Percentiles rank a stretch among this genome's conserved stretches.
Evolutionary conservation across 768 basidiomycete species (phyloP).

Genomic region (Russula sp.): DNA sequence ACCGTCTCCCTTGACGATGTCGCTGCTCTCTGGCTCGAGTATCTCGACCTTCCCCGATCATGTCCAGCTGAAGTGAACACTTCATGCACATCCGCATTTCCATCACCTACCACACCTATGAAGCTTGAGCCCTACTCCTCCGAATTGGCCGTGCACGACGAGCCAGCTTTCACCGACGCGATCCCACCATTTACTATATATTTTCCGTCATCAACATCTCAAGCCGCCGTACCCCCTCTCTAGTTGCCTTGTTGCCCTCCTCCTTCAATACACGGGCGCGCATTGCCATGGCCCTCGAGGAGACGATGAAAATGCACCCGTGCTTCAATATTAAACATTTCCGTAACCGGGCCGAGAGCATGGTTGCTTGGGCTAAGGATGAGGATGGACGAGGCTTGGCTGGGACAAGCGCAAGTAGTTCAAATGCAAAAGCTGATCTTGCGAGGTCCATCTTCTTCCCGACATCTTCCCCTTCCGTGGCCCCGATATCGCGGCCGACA

Average conservation of each 20-base stretch:
- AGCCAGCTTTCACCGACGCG: slow-evolving; percentile 31
- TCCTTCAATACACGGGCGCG: slow-evolving; percentile 40
- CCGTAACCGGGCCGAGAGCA: slow-evolving; percentile 43
- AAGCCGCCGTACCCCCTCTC: slow-evolving; percentile 40
- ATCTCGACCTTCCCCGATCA: slow-evolving; percentile 40
- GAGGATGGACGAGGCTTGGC: slow-evolving; percentile 30
- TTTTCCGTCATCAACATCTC: slow-evolving; percentile 29
- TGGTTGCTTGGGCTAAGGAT: slow-evolving; percentile 45
- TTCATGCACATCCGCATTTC: slow-evolving; percentile 15
- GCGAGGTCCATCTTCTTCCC: slow-evolving; percentile 29
- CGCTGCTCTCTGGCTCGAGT: slow-evolving; percentile 58
- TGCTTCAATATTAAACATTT: slow-evolving; percentile 51
- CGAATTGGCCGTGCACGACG: slow-evolving; percentile 24
- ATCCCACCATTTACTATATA: slow-evolving; percentile 21
- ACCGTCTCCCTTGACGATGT: slow-evolving; percentile 57
- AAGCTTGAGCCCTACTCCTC: slow-evolving; percentile 26
- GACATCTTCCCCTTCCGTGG: slow-evolving; percentile 1
- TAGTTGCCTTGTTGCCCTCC: slow-evolving; percentile 44
- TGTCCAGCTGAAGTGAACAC: slow-evolving; percentile 30
- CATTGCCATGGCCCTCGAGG: slow-evolving; percentile 42
- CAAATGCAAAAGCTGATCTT: slow-evolving; percentile 26
- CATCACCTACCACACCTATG: slow-evolving; percentile 27
- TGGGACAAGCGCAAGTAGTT: slow-evolving; percentile 10
- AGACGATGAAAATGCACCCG: slow-evolving; percentile 48
- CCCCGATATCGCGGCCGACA: background rate